Evolutionary conservation across 345 rosid genomes (phyloP), one percentile per base, ranked within the genome.

Genomic region (Ceriops tagal): DNA sequence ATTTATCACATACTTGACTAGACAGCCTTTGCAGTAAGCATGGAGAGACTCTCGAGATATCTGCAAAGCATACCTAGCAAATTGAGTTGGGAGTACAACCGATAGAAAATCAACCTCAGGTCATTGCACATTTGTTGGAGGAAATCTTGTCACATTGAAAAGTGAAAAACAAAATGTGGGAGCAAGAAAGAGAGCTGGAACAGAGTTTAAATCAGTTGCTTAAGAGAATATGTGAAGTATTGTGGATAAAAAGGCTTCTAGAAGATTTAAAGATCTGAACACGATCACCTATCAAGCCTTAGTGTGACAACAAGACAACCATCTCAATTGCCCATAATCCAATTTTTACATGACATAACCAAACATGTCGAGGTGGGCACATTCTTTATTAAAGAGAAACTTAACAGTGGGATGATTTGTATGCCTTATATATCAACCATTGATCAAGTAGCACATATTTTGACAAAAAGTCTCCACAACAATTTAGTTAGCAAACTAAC

Each of bases 141-240:
- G 64, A 24, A 68, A 37, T 13, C 18, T 68, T 6, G 64, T 68
- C 7, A 68, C 53, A 57, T 58, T 43, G 52, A 10, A 13, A 22
- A 67, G 53, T 37, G 18, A 57, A 56, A 58, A 58, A 22, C 51
- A 67, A 18, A 24, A 43, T 39, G 35, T 68, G 2, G 63, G 39
- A 52, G 63, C 55, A 10, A 37, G 24, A 8, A 68, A 55, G 4
- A 58, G 55, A 27, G 63, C 8, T 2, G 15, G 58, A 24, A 53
- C 15, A 8, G 34, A 57, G 6, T 58, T 56, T 16, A 9, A 34
- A 57, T 20, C 24, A 16, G 5, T 56, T 5, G 55, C 37, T 20
- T 20, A 51, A 51, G 8, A n/a, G 43, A 58, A 15, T 59, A 9
- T 59, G 43, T 59, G 62, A 31, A 16, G 43, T 18, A 27, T 18